Evolutionary conservation across 2,329 filamentous ascomycete species (phyloP), one percentile per base, ranked within the genome.

Genomic region (Mariannaea elegans): DNA sequence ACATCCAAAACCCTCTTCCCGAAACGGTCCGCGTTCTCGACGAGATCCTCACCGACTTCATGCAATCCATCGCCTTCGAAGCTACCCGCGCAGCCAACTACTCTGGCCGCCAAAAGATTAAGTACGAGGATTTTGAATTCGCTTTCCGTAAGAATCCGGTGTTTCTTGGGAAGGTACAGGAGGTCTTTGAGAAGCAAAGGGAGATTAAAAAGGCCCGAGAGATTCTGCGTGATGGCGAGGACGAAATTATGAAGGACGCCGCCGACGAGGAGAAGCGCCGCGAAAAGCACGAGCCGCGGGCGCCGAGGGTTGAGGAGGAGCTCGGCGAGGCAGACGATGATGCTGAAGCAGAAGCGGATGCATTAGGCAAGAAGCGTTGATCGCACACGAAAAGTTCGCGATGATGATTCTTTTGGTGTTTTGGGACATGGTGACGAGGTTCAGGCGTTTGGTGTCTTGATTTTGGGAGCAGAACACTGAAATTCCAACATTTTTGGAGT

Each of bases 51-150:
- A 97, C 94, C 63, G 95, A 98, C 81, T 97, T 97, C 82, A 92
- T 98, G 75, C 93, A 97, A 74, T 93, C 95, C 75, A 89, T 95
- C 54, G 94, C 92, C 78, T 95, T 97, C 80, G 90, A 93, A 73
- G 94, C 95, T 4, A 92, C 93, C 4, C 88, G 92, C 42, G 89
- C 90, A 52, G 95, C 95, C 1, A 89, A 92, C 75, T 92, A 97
- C 77, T 89, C 91, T 2, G 90, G 93, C 1, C 91, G 95, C 2
- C 92, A 97, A 71, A 99, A 99, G 80, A 93, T 99, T 79, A 99
- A 99, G 77, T 92, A 97, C 71, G 94, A 97, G 72, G 95, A 99
- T 77, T 97, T 99, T 80, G 93, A 96, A 72, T 99, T 97, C 77
- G 93, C 93, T 36, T 87, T 98, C 68, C 87, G 95, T 29, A 87